Percentiles rank a stretch among this genome's conserved stretches.
Conservation (phyloP, 2,329 filamentous ascomycete species). For the Botrytis sinoallii region DNA sequence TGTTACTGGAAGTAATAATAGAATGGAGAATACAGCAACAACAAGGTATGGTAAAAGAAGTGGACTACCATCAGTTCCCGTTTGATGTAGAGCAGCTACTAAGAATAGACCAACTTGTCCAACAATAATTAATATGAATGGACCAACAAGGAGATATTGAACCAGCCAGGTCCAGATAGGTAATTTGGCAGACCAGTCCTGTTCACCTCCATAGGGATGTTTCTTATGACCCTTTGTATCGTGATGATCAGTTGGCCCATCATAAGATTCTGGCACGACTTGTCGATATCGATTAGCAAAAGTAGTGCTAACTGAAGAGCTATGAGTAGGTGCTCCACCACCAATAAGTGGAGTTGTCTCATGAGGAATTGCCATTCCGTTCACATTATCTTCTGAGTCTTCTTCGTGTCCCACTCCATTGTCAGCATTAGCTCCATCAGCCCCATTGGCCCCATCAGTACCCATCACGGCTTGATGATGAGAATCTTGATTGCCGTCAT, state of each 20-base stretch:
- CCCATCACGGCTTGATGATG: slow-evolving; percentile 36
- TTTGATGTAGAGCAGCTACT: slow-evolving; percentile 72
- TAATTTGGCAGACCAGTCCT: slow-evolving; percentile 77
- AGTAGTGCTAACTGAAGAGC: slow-evolving; percentile 55
- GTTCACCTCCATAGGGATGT: slow-evolving; percentile 65
- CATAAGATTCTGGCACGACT: slow-evolving; percentile 30
- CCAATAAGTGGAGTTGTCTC: slow-evolving; percentile 56
- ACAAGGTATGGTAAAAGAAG: slow-evolving; percentile 69
- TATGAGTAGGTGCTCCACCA: slow-evolving; percentile 34
- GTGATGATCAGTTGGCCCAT: slow-evolving; percentile 26
- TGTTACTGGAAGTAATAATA: slow-evolving; percentile 71
- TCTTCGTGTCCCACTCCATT: slow-evolving; percentile 38
- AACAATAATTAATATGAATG: slow-evolving; percentile 72
- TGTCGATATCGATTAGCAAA: slow-evolving; percentile 52
- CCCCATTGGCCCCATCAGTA: slow-evolving; percentile 40
- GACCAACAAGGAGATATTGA: slow-evolving; percentile 77
- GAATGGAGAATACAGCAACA: slow-evolving; percentile 63
- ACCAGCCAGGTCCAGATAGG: slow-evolving; percentile 84
- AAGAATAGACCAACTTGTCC: slow-evolving; percentile 73
- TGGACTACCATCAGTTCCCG: slow-evolving; percentile 76
- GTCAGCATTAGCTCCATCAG: slow-evolving; percentile 35
- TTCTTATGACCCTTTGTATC: slow-evolving; percentile 38
- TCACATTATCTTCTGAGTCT: neutral
- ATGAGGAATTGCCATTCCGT: slow-evolving; percentile 31
- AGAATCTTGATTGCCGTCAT: slow-evolving; percentile 37